Percentiles rank a stretch among this genome's conserved stretches.
Conservation (phyloP, 2,329 filamentous ascomycete species). For the Phyllosticta citriasiana region DNA sequence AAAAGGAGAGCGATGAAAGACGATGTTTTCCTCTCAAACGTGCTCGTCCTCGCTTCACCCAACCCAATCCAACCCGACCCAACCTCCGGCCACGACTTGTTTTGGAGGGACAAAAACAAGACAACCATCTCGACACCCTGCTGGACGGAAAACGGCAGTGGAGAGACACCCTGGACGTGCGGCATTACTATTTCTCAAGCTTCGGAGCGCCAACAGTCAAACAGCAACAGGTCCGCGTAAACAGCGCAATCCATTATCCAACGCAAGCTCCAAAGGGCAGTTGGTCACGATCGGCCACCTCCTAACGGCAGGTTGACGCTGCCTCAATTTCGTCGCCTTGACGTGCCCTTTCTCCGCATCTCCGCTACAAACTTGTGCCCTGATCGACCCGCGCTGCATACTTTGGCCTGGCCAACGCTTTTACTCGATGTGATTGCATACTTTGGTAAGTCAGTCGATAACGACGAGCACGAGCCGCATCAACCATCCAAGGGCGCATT, state of each 20-base stretch:
- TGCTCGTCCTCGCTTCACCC: neutral
- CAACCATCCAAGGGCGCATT: neutral
- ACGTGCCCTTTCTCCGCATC: neutral
- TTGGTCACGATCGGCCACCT: neutral
- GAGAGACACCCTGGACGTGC: neutral
- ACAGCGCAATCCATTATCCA: neutral
- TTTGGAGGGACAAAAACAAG: neutral
- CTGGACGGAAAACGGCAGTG: neutral
- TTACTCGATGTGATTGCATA: neutral
- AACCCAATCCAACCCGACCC: neutral
- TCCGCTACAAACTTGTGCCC: neutral
- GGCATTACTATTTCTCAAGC: neutral
- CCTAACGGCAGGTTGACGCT: neutral
- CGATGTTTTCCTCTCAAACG: conserved; percentile 1
- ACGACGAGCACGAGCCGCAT: neutral
- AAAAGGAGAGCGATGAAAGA: neutral
- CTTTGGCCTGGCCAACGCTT: neutral
- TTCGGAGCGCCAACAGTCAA: neutral
- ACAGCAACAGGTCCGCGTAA: neutral
- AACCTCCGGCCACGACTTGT: neutral
- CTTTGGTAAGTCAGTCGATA: neutral
- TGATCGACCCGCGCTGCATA: neutral
- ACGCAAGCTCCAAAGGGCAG: neutral
- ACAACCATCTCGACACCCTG: neutral
- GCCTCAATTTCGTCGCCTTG: neutral